Percentiles rank a stretch among this genome's conserved stretches.
Conservation (phyloP, 768 basidiomycete species). For the Macrolepiota dolichaula region DNA sequence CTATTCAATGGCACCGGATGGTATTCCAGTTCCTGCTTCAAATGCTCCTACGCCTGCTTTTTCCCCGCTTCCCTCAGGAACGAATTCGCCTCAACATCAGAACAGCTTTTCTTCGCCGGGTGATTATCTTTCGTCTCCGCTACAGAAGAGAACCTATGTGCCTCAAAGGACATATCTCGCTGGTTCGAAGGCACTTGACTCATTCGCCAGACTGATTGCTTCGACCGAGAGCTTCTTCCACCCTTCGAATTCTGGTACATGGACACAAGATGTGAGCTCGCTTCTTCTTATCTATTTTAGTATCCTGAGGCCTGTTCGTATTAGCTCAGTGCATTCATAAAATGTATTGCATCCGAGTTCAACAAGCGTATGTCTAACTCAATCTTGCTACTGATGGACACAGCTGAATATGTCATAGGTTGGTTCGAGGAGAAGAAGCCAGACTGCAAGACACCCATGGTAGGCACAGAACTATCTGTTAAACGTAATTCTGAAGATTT, state of each 20-base stretch:
- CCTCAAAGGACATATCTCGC: constrained; percentile 63
- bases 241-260: constrained; percentile 81
- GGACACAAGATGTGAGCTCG: constrained; percentile 67
- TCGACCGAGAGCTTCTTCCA: constrained; percentile 91
- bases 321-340: constrained; percentile 81
- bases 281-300: not conserved
- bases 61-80: constrained; percentile 65
- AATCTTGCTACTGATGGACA: not conserved
- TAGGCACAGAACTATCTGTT: constrained; percentile 21
- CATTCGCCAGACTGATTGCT: constrained; percentile 79
- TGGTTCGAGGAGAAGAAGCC: constrained; percentile 77
- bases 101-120: constrained; percentile 34
- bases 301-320: not conserved
- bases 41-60: constrained; percentile 68
- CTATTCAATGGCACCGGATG: constrained; percentile 80
- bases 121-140: constrained; percentile 58
- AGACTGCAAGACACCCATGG: constrained; percentile 77
- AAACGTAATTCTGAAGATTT: not conserved
- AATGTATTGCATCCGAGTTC: constrained; percentile 81
- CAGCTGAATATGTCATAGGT: constrained; percentile 33
- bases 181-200: constrained; percentile 82
- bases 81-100: constrained; percentile 52
- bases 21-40: constrained; percentile 53
- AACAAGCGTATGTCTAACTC: constrained; percentile 56
- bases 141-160: constrained; percentile 41